Conservation (phyloP, 345 rosid species). For the Pseudoturritis turrita region DNA sequence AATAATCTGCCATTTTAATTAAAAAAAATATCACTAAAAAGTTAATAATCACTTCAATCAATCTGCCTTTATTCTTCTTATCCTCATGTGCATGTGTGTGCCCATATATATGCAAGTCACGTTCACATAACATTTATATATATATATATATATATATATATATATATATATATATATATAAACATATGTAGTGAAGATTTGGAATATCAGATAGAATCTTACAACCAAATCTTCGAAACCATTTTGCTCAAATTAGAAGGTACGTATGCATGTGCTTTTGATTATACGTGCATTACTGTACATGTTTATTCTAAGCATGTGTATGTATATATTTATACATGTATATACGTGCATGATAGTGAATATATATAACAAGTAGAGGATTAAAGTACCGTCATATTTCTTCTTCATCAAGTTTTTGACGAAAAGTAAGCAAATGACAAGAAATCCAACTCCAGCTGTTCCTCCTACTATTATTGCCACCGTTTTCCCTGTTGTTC, state of each 20-base stretch:
- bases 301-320: too few relatives aligned
- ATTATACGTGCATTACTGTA: background rate
- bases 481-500: slow-evolving; percentile 70
- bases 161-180: too few relatives aligned
- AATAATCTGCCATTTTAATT: slow-evolving; percentile 32
- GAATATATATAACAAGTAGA: too few relatives aligned
- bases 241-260: slow-evolving; percentile 1
- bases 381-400: slow-evolving; percentile 51
- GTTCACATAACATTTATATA: background rate
- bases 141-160: too few relatives aligned
- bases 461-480: slow-evolving; percentile 91
- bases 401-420: slow-evolving; percentile 72
- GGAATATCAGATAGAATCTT: slow-evolving; percentile 17
- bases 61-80: background rate
- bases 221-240: slow-evolving; percentile 1
- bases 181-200: too few relatives aligned
- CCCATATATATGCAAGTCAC: slow-evolving; percentile 10
- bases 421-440: slow-evolving; percentile 69
- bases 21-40: background rate
- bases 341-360: too few relatives aligned
- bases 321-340: background rate
- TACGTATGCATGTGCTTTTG: slow-evolving; percentile 2
- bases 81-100: slow-evolving; percentile 14
- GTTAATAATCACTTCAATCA: background rate
- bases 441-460: slow-evolving; percentile 77